phyloP scores from a whole-genome alignment of 148 eudicot genomes.

The Rhododendron ferrugineum region DNA sequence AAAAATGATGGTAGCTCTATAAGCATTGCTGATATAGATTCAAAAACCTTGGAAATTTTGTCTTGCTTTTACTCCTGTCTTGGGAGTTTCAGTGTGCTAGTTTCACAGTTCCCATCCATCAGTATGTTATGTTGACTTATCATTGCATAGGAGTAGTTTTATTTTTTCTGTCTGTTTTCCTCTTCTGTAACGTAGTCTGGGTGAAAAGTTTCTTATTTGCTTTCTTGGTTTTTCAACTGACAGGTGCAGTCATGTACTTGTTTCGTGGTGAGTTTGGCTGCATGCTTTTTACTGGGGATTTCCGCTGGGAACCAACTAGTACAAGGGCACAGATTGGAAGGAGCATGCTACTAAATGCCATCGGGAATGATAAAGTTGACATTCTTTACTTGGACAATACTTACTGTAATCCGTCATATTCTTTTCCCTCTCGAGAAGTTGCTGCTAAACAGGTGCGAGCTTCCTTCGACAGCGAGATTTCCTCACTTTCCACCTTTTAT shows the following conservation, averaged over 20 bases:
- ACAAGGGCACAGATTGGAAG: slow-evolving; percentile 43
- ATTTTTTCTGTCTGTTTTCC: neutral
- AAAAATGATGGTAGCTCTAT: neutral
- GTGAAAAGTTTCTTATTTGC: neutral
- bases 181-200: neutral
- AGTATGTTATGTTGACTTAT: neutral
- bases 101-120: neutral
- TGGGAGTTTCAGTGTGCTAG: neutral
- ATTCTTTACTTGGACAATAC: slow-evolving; percentile 74
- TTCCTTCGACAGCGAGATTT: neutral
- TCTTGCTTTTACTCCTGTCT: neutral
- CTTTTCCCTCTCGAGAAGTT: slow-evolving; percentile 66
- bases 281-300: slow-evolving; percentile 83
- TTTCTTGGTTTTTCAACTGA: slow-evolving; percentile 1
- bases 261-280: slow-evolving; percentile 75
- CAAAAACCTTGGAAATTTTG: neutral
- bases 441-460: slow-evolving; percentile 63
- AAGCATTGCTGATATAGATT: neutral
- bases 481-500: neutral
- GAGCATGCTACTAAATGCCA: slow-evolving; percentile 53
- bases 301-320: slow-evolving; percentile 70
- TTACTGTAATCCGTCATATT: slow-evolving; percentile 63
- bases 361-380: slow-evolving; percentile 45
- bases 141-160: neutral
- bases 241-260: slow-evolving; percentile 85